These are phyloP conservation scores for Calonectria henricotiae DNA, from an alignment of 2,329 filamentous ascomycete species.

Conservation along the genomic window DNA sequence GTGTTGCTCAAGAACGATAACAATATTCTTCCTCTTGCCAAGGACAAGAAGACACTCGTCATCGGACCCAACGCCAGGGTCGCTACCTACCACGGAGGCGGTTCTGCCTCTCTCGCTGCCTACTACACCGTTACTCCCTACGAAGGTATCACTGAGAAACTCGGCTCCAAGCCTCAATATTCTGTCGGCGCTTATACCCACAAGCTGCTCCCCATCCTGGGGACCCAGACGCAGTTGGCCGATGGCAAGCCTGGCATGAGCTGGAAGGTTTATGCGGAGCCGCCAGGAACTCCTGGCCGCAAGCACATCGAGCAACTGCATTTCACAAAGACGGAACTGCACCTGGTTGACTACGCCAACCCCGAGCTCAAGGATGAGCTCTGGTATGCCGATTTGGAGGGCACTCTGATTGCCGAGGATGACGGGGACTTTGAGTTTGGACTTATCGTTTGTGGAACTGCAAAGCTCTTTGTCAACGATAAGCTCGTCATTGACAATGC, in stretches of 20 bases:
- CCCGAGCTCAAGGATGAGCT: constrained; percentile 67
- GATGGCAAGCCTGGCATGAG: constrained; percentile 73
- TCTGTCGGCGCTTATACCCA: constrained; percentile 77
- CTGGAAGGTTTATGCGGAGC: constrained; percentile 76
- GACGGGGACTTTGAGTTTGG: constrained; percentile 77
- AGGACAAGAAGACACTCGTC: constrained; percentile 73
- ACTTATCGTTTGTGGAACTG: constrained; percentile 77
- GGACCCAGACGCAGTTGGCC: constrained; percentile 66
- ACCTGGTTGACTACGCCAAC: constrained; percentile 69
- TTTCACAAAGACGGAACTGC: constrained; percentile 66
- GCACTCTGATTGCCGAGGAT: constrained; percentile 73
- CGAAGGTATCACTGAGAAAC: constrained; percentile 76
- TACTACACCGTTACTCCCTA: constrained; percentile 82
- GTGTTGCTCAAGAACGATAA: constrained; percentile 83
- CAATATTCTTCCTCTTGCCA: constrained; percentile 74
- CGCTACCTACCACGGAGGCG: constrained; percentile 75
- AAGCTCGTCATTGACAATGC: constrained; percentile 77
- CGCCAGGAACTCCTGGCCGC: constrained; percentile 65
- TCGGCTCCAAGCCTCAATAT: constrained; percentile 64
- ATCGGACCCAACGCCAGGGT: constrained; percentile 73
- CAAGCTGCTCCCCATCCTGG: constrained; percentile 75
- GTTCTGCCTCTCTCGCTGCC: constrained; percentile 73
- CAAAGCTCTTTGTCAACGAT: constrained; percentile 76
- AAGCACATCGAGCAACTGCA: constrained; percentile 68
- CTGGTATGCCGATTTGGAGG: constrained; percentile 76